Evolutionary conservation across 768 basidiomycete species (phyloP), one percentile per base, ranked within the genome.

Genomic region (Calocybe gangraenosa): DNA sequence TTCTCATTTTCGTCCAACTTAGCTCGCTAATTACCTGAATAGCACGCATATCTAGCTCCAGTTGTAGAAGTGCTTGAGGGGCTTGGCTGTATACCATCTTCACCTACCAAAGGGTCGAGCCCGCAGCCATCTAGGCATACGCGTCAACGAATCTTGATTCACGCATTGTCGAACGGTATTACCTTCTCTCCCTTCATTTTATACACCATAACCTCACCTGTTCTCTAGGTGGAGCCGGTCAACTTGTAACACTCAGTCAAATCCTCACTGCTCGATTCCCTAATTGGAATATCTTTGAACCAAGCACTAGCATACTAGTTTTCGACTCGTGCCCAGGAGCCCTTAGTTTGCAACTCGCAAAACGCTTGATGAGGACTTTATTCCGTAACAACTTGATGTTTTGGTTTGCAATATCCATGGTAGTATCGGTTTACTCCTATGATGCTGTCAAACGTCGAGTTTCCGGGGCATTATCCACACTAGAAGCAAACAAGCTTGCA

Each of bases 111-210:
- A 23, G 36, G 20, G 10, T 18, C 20, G 6, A 35, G 21, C 31
- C 13, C n/a, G 13, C 15, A 19, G 13, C 37, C 33, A 32, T 32
- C 41, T 8, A 48, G 30, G 15, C 40, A 7, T 31, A 39, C 33
- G 19, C 37, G 42, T 34, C 66, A 65, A 23, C 62, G 69, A 14
- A 58, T 76, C 14, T 57, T 78, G 11, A 59, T 71, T 0, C 76
- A 78, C 37, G 54, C 62, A 9, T 78, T 78, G 47, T 76, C 75
- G 0, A 76, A 76, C 32, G 76, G 74, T 72, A 45, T 34, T 55
- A 6, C 11, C 25, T 28, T 50, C 20, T 9, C 11, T 35, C 40
- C 40, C 33, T 13, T 18, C 7, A 19, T 33, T 38, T 18, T 45
- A 8, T 17, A 36, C 37, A 36, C 30, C 37, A n/a, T 9, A 37